Evolutionary conservation across 352 stramenopile genomes (phyloP), one percentile per base, ranked within the genome.

Genomic region (Pythium dissotocum): DNA sequence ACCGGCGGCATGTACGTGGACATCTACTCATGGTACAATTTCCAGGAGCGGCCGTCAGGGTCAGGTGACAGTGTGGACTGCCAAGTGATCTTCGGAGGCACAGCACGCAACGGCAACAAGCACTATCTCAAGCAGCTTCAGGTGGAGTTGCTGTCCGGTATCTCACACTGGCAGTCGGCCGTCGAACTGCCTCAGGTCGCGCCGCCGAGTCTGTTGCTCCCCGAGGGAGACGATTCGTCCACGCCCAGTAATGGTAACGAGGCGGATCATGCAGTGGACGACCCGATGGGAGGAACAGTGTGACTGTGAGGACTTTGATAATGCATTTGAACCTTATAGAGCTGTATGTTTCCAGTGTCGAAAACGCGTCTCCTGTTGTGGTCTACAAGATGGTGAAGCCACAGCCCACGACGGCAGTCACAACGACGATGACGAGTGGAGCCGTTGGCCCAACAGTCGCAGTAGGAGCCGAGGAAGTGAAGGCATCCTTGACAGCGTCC

Each of bases 1-100:
- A 65, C 53, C 9, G 69, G 69, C n/a, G 82, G 74, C 51, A 77
- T 80, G 65, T 82, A 85, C 65, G 77, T 88, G 49, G 76, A 77
- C 54, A 78, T 90, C 42, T 86, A 88, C 65, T 88, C 87, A 68
- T 91, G 83, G 83, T 91, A 89, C 71, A 89, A 87, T 71, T 90
- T 91, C 61, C 71, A 89, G 52, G 81, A 91, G 54, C 24, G 40
- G 0, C 49, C 38, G 1, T 56, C 52, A 40, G 73, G 58, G 1
- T 42, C 64, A 0, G 36, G 77, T 16, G 42, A 73, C 6, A 69
- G 63, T 14, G 61, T 70, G 3, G 76, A 70, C 36, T 91, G 81
- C 40, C 78, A 91, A 38, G 83, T 91, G 16, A 88, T 83, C 6
- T 88, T 91, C 33, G 83, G 83, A 18, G 83, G 83, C 52, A 77